Evolutionary conservation across 2,329 filamentous ascomycete species (phyloP), one percentile per base, ranked within the genome.

Genomic region (Exophiala lecanii-corni): DNA sequence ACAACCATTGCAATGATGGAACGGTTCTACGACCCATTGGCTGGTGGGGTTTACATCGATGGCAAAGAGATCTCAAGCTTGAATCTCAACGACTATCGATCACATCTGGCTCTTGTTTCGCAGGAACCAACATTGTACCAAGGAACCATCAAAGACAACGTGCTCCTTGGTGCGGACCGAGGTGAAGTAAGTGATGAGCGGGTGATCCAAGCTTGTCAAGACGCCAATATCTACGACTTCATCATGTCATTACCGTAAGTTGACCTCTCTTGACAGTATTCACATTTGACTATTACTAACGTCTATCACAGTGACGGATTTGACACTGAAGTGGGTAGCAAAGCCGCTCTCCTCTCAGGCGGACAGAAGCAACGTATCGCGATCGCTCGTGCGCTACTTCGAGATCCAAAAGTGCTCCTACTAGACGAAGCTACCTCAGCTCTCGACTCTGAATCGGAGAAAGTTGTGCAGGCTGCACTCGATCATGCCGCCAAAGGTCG

Each of bases 121-220:
- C 92, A 97, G 61, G 92, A 97, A 62, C 91, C 92, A 0, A 95
- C 91, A 0, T 70, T 98, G 0, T 98, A 96, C 66, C 89, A 94
- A 63, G 92, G 91, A 32, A 89, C 84, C 0, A 87, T 98, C 57
- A 79, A 76, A 53, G 89, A 97, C 23, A 97, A 97, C 61, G 88
- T 97, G 50, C 67, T 94, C 4, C 76, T 97, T 2, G 88, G 89
- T 33, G 79, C 80, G 28, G 70, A 84, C 5, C 69, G 74, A 9
- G 78, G 83, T 4, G 72, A 81, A 19, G 76, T 92, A 1, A 66
- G 79, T 0, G 88, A 96, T 45, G 79, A 82, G 43, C 76, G 76
- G 1, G 74, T 97, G 39, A 75, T 85, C 41, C 78, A 81, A 57
- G 89, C 86, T 1, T 95, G 89, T 71, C 83, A 83, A 45, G 87